These are phyloP conservation scores for Clonostachys chloroleuca DNA, from an alignment of 2,329 filamentous ascomycete species.

Conservation along the genomic window DNA sequence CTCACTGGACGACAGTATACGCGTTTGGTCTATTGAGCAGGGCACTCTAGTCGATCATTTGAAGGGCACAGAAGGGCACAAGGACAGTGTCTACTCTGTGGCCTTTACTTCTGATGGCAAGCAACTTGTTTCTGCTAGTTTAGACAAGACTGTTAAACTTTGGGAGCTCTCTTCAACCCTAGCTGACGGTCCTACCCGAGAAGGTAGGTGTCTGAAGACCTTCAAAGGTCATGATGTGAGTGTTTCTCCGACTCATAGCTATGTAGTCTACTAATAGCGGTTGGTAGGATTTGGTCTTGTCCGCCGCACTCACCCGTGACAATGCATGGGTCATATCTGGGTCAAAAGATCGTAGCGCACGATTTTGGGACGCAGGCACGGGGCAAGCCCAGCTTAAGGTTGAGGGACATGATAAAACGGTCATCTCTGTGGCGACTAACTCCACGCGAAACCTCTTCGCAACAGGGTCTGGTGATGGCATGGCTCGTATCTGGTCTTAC, in stretches of 20 bases:
- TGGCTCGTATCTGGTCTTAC: slow-evolving; percentile 95
- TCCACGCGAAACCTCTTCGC: slow-evolving; percentile 86
- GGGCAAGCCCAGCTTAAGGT: slow-evolving; percentile 96
- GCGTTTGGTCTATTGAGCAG: slow-evolving; percentile 88
- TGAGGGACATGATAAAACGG: slow-evolving; percentile 97
- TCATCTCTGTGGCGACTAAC: slow-evolving; percentile 94
- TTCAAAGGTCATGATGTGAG: slow-evolving; percentile 83
- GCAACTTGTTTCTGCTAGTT: slow-evolving; percentile 86
- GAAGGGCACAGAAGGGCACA: slow-evolving; percentile 90
- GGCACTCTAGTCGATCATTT: slow-evolving; percentile 87
- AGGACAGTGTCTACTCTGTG: slow-evolving; percentile 94
- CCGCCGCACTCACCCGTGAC: slow-evolving; percentile 90
- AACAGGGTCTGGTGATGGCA: slow-evolving; percentile 95
- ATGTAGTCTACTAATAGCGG: no score
- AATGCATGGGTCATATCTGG: slow-evolving; percentile 95
- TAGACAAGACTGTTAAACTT: slow-evolving; percentile 99
- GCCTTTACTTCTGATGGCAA: slow-evolving; percentile 93
- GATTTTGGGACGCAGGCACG: slow-evolving; percentile 96
- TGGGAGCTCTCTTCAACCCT: slow-evolving; percentile 65
- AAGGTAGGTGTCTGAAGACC: slow-evolving; percentile 87
- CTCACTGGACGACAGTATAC: slow-evolving; percentile 94
- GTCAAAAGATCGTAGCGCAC: slow-evolving; percentile 93
- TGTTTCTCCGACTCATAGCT: no score
- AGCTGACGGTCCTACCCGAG: slow-evolving; percentile 52
- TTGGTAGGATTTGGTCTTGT: slow-evolving; percentile 77